Conservation (phyloP, 345 rosid genomes). For the Microthlaspi erraticum region DNA sequence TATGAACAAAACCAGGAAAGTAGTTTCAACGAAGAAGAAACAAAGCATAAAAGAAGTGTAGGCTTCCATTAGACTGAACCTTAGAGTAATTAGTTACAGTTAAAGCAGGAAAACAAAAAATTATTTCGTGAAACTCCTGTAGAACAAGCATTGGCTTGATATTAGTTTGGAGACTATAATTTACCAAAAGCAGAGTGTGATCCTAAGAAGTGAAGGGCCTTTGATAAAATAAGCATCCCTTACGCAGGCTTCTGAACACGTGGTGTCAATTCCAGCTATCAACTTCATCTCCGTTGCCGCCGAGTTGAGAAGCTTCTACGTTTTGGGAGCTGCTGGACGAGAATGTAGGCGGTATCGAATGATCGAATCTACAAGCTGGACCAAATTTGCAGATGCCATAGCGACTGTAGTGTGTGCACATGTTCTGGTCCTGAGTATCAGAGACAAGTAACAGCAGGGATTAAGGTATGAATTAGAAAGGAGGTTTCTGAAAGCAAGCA, state of each 20-base stretch:
- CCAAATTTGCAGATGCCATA: constrained; percentile 99
- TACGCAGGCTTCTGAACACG: constrained; percentile 30
- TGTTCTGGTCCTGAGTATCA: constrained; percentile 62
- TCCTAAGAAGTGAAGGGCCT: constrained; percentile 39
- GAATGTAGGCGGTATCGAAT: constrained; percentile 49
- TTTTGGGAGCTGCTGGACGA: constrained; percentile 42
- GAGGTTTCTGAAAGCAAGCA: background rate
- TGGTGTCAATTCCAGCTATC: constrained; percentile 40
- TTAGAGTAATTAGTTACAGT: constrained; percentile 37
- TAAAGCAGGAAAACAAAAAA: constrained; percentile 30
- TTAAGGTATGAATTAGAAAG: constrained; percentile 6
- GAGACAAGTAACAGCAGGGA: background rate
- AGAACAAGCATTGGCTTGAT: constrained; percentile 37
- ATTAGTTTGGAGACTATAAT: constrained; percentile 36
- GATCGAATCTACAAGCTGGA: constrained; percentile 79
- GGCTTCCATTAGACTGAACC: constrained; percentile 36
- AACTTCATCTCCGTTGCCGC: constrained; percentile 35
- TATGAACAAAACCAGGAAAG: constrained; percentile 20
- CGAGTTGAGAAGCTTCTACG: constrained; percentile 39
- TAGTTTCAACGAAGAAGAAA: background rate
- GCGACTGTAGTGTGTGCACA: constrained; percentile 85
- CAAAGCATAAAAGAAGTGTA: constrained; percentile 24
- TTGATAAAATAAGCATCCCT: constrained; percentile 30
- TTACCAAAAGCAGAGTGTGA: constrained; percentile 35
- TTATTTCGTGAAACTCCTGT: constrained; percentile 30